These are phyloP conservation scores for Sporothrix globosa DNA, from an alignment of 2,329 filamentous ascomycete species.

Conservation along the genomic window DNA sequence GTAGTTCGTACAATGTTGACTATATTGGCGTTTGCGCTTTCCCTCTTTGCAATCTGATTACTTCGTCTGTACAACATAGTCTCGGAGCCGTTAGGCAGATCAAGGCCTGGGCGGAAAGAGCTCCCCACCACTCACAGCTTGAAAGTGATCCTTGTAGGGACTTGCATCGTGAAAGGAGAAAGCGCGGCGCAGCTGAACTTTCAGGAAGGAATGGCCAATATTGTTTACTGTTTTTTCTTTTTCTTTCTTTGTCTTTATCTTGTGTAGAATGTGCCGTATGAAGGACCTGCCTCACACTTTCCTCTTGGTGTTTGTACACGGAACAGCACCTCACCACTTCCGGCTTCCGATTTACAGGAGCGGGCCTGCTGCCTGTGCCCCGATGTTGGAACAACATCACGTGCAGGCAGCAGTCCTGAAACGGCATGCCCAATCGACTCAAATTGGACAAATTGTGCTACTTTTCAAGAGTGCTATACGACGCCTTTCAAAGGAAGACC, in stretches of 20 bases:
- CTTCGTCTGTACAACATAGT: not conserved
- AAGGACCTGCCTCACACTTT: not conserved
- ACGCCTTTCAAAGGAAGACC: too few species aligned
- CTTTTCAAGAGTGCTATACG: not conserved
- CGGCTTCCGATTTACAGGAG: not conserved
- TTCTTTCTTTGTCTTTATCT: not conserved
- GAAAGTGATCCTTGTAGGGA: constrained; percentile 2
- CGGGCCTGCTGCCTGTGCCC: constrained; percentile 17
- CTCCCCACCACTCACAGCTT: not conserved
- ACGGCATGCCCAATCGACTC: not conserved
- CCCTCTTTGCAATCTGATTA: not conserved
- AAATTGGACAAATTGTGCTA: not conserved
- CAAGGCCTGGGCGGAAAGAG: constrained; percentile 2
- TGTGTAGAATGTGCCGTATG: not conserved
- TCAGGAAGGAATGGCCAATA: not conserved
- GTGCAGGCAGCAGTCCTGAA: constrained; percentile 4
- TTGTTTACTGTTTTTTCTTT: not conserved
- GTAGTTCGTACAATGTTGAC: not conserved
- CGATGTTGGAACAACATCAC: not conserved
- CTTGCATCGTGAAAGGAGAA: not conserved
- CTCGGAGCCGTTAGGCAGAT: constrained; percentile 20
- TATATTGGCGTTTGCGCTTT: not conserved
- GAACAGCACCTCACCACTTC: not conserved
- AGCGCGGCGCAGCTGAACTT: not conserved
- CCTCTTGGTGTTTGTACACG: not conserved